Evolutionary conservation across 495 filamentous ascomycete genomes (phyloP).

Genomic region (Astrothelium subdiscretum): DNA sequence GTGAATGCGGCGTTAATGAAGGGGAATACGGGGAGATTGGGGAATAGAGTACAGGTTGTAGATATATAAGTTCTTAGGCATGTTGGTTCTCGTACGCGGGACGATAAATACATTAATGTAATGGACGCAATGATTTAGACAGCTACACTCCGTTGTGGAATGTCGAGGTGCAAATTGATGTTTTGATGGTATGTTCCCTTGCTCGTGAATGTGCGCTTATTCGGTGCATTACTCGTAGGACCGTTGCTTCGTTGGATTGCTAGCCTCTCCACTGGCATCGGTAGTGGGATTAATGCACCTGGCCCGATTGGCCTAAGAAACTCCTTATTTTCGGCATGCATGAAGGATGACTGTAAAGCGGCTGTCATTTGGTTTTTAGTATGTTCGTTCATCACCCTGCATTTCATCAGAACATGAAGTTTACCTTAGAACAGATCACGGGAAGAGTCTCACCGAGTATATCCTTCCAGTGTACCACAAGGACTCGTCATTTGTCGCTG

Average conservation of each 20-base stretch:
- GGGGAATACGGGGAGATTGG: constrained; percentile 50
- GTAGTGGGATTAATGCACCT: background rate
- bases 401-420: background rate
- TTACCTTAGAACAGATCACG: background rate
- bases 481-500: background rate
- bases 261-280: background rate
- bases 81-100: background rate
- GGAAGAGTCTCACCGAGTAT: background rate
- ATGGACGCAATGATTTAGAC: background rate
- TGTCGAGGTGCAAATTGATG: background rate
- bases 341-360: background rate
- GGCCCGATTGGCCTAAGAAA: background rate
- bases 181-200: background rate
- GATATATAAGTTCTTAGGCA: constrained; percentile 19
- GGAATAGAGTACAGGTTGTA: constrained; percentile 53
- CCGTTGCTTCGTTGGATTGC: background rate
- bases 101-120: background rate
- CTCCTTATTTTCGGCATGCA: background rate
- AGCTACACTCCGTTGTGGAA: background rate
- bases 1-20: constrained; percentile 71
- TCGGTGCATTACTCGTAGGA: background rate
- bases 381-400: background rate
- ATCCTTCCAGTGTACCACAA: background rate
- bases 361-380: background rate
- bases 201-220: background rate